phyloP scores from a whole-genome alignment of 768 basidiomycete species.

The Suillus paluster region DNA sequence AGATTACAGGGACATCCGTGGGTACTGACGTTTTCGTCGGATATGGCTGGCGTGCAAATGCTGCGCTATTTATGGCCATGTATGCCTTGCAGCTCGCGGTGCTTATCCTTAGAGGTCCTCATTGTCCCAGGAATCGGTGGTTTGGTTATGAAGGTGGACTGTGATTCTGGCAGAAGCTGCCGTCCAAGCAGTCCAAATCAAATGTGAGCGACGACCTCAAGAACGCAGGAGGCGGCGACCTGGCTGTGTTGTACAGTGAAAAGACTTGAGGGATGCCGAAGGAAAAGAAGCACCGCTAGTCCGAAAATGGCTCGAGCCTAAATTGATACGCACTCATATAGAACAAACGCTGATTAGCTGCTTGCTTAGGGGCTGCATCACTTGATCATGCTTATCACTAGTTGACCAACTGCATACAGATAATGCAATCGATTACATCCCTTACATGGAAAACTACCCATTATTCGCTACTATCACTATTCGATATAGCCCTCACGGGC shows the following conservation, averaged over 20 bases:
- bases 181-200: not conserved
- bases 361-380: not conserved
- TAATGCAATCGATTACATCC: too few relatives aligned
- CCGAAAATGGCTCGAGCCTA: not conserved
- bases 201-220: not conserved
- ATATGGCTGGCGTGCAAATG: conserved; percentile 42
- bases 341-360: not conserved
- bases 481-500: too few relatives aligned
- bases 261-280: too few relatives aligned
- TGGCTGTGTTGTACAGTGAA: not conserved
- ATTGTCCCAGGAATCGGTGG: conserved; percentile 46
- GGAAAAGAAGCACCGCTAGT: not conserved
- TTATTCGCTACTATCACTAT: not conserved
- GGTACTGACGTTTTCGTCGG: conserved; percentile 44
- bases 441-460: not conserved
- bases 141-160: conserved; percentile 66
- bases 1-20: conserved; percentile 47
- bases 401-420: not conserved
- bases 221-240: not conserved
- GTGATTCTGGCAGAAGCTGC: not conserved
- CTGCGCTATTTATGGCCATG: conserved; percentile 37
- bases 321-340: not conserved
- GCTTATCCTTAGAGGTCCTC: conserved; percentile 43
- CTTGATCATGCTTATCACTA: not conserved
- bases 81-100: conserved; percentile 38